Evolutionary conservation across 2,329 filamentous ascomycete species (phyloP).

Genomic region (Coniochaeta sp.): DNA sequence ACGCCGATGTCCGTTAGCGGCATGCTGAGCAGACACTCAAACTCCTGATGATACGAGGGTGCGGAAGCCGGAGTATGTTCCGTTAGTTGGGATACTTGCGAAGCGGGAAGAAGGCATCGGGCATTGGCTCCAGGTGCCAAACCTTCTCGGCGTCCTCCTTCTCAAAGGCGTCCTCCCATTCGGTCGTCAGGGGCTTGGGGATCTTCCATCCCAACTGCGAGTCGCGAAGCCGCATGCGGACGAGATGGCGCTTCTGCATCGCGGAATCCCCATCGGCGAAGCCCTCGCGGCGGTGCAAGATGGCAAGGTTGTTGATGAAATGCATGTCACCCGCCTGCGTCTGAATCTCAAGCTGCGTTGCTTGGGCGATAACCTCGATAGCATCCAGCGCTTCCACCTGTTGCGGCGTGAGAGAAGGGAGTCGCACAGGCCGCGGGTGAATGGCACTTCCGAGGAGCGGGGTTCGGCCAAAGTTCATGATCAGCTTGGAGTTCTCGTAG

Average conservation of each 20-base stretch:
- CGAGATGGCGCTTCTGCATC: slow-evolving; percentile 45
- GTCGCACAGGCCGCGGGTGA: slow-evolving; percentile 42
- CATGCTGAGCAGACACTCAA: neutral
- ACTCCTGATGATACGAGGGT: neutral
- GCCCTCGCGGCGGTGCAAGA: slow-evolving; percentile 53
- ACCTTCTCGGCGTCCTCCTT: slow-evolving; percentile 30
- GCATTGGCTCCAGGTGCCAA: slow-evolving; percentile 58
- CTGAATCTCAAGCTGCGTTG: slow-evolving; percentile 46
- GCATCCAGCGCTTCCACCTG: slow-evolving; percentile 52
- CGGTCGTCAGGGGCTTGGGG: slow-evolving; percentile 37
- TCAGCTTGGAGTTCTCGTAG: slow-evolving; percentile 39
- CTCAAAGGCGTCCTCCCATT: slow-evolving; percentile 47
- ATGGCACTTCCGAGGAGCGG: slow-evolving; percentile 45
- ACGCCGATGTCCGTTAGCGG: neutral
- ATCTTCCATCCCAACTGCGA: slow-evolving; percentile 43
- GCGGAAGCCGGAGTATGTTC: neutral
- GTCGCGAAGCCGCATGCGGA: slow-evolving; percentile 54
- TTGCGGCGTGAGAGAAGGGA: slow-evolving; percentile 39
- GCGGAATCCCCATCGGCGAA: slow-evolving; percentile 44
- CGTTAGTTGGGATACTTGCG: slow-evolving; percentile 46
- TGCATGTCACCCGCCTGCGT: slow-evolving; percentile 54
- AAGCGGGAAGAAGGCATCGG: slow-evolving; percentile 49
- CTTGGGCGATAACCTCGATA: slow-evolving; percentile 46
- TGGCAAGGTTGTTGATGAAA: slow-evolving; percentile 57
- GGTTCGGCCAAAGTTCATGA: slow-evolving; percentile 54